phyloP scores from a whole-genome alignment of 1,284 basidiomycete species.

The Hemileia vastatrix region DNA sequence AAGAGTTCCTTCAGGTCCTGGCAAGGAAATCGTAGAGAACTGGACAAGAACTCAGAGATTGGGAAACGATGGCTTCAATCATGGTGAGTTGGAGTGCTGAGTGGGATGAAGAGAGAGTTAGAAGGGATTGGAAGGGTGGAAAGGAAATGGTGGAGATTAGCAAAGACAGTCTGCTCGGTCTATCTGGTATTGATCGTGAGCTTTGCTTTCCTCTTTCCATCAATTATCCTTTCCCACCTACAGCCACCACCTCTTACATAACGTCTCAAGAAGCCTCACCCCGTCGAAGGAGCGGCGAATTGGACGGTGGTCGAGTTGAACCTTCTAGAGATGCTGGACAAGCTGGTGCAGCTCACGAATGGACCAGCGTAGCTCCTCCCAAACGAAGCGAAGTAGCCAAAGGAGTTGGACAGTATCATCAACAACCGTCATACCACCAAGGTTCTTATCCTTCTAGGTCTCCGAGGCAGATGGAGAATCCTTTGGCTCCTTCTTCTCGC shows the following conservation, averaged over 20 bases:
- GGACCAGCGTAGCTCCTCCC: background rate
- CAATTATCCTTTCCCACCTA: background rate
- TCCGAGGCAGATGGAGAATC: background rate
- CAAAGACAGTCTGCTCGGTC: too few species aligned
- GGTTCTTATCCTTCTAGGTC: background rate
- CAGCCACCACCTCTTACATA: background rate
- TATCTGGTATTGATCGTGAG: too few species aligned
- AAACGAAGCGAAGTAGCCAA: background rate
- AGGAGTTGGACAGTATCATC: too few species aligned
- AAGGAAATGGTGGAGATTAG: background rate
- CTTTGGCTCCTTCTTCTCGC: too few species aligned
- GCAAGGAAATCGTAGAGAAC: background rate
- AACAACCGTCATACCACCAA: too few species aligned
- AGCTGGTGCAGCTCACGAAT: background rate
- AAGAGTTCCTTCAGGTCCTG: background rate
- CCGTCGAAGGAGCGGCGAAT: background rate
- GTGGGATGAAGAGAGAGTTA: background rate
- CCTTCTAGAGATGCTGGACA: background rate
- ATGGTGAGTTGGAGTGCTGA: background rate
- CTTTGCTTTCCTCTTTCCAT: too few species aligned
- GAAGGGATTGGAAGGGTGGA: background rate
- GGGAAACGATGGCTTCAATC: background rate
- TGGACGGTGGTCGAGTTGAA: background rate
- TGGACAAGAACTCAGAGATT: background rate
- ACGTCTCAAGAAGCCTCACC: background rate